Evolutionary conservation across 2,329 filamentous ascomycete species (phyloP).

Genomic region (Cyanodermella asteris): DNA sequence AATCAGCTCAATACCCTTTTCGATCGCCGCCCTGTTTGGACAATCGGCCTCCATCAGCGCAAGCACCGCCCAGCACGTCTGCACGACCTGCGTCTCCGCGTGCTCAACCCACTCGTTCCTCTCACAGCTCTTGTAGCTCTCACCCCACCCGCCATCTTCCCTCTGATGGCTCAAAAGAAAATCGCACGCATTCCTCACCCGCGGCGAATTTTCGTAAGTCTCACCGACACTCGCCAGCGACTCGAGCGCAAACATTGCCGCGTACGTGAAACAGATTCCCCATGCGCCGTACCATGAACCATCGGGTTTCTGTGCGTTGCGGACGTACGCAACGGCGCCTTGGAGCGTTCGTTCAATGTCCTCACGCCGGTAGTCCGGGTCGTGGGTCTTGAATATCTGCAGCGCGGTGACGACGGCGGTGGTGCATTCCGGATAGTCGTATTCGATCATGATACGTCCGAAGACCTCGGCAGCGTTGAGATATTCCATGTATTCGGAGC

Average conservation of each 20-base stretch:
- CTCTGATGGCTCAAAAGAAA: conserved; percentile 74
- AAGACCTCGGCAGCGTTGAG: conserved; percentile 95
- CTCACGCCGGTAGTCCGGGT: conserved; percentile 53
- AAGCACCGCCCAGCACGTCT: conserved; percentile 80
- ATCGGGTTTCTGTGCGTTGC: conserved; percentile 51
- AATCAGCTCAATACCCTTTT: conserved; percentile 54
- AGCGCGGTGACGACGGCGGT: conserved; percentile 82
- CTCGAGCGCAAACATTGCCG: conserved; percentile 87
- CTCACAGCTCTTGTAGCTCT: conserved; percentile 77
- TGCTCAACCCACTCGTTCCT: conserved; percentile 55
- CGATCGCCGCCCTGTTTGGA: conserved; percentile 49
- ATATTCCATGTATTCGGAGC: conserved; percentile 54
- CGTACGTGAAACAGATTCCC: conserved; percentile 97
- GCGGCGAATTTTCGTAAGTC: conserved; percentile 49
- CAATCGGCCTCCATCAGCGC: conserved; percentile 65
- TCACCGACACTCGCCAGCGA: conserved; percentile 65
- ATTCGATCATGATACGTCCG: conserved; percentile 93
- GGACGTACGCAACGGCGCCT: conserved; percentile 63
- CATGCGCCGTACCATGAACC: conserved; percentile 97
- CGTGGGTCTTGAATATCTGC: conserved; percentile 58
- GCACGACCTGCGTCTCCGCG: conserved; percentile 66
- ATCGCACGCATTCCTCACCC: conserved; percentile 54
- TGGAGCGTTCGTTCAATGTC: conserved; percentile 57
- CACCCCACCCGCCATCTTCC: conserved; percentile 85
- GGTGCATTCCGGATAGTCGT: conserved; percentile 94